Conservation (phyloP, 495 filamentous ascomycete species). For the Staphylotrichum tortipilum region DNA sequence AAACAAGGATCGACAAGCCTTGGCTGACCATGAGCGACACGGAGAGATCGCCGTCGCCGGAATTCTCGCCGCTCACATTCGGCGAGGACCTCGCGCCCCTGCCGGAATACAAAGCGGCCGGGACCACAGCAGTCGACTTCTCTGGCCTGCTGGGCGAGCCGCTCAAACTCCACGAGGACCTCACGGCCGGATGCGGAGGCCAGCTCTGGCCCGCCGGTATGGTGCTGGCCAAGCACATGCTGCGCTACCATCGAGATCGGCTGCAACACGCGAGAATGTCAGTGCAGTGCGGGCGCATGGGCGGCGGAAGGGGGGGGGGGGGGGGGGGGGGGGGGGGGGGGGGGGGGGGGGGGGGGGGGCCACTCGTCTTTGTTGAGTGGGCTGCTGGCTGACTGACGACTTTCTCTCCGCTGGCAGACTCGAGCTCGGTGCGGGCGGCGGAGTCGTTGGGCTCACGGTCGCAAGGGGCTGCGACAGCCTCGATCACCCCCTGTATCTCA, state of each 20-base stretch:
- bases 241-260: constrained; percentile 54
- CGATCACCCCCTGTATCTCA: constrained; percentile 55
- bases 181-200: constrained; percentile 80
- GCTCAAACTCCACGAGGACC: constrained; percentile 72
- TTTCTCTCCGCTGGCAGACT: constrained; percentile 52
- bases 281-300: too few relatives aligned
- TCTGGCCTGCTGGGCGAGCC: constrained; percentile 60
- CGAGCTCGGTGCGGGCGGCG: constrained; percentile 87
- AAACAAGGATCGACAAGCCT: too few relatives aligned
- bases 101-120: constrained; percentile 54
- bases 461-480: constrained; percentile 46
- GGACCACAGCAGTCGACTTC: constrained; percentile 58
- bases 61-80: constrained; percentile 45
- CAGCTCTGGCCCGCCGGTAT: constrained; percentile 91
- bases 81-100: constrained; percentile 60
- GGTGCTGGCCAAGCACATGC: constrained; percentile 74
- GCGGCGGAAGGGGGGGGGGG: too few relatives aligned
- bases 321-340: too few relatives aligned
- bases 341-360: too few relatives aligned
- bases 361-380: too few relatives aligned
- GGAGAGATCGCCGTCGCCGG: constrained; percentile 23
- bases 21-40: constrained; percentile 5
- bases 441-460: constrained; percentile 69
- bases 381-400: constrained; percentile 5
- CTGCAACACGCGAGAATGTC: constrained; percentile 65